Evolutionary conservation across 768 basidiomycete genomes (phyloP), one percentile per base, ranked within the genome.

Genomic region (Amanita polypyramis): DNA sequence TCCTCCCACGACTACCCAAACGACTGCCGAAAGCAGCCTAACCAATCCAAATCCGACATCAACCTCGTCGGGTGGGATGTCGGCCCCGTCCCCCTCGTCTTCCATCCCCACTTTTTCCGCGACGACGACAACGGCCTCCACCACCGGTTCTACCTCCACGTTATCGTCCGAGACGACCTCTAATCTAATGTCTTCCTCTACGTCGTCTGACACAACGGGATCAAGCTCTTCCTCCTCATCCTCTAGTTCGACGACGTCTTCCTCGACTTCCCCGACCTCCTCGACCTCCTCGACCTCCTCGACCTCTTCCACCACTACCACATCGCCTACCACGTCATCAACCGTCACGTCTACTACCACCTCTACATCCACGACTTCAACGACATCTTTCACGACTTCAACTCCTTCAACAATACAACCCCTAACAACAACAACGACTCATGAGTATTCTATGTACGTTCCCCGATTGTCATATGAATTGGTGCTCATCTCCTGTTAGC

Each of bases 401-500:
- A 58, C 54, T 19, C 35, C 54, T n/a, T 46, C 59, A 20, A 17
- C 54, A 53, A 45, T 47, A 44, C 41, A 39, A 21, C 33, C 49
- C 37, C 36, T 51, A 33, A 40, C 49, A 35, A 27, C 50, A 33
- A 40, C 49, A 35, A 27, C 50, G 10, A 37, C 45, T 7, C 53
- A 58, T 30, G 23, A 11, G 2, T 15, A 27, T 49, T 55, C 52
- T 50, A 52, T 38, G 52, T 55, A 14, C 42, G 42, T 37, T 42
- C 49, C 27, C 36, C 21, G 12, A 9, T 29, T 51, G 38, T 55
- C 20, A 44, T 40, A 49, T 52, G 20, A 60, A 62, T 51, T 58
- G 56, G 55, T 25, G 33, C 38, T 29, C 10, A 29, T 54, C 19
- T 39, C 38, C 52, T 55, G 40, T 50, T 56, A 84, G 81, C 48